These are phyloP conservation scores for Chaetomiaceae sp. DNA, from an alignment of 2,329 filamentous ascomycete genomes.

Conservation along the genomic window DNA sequence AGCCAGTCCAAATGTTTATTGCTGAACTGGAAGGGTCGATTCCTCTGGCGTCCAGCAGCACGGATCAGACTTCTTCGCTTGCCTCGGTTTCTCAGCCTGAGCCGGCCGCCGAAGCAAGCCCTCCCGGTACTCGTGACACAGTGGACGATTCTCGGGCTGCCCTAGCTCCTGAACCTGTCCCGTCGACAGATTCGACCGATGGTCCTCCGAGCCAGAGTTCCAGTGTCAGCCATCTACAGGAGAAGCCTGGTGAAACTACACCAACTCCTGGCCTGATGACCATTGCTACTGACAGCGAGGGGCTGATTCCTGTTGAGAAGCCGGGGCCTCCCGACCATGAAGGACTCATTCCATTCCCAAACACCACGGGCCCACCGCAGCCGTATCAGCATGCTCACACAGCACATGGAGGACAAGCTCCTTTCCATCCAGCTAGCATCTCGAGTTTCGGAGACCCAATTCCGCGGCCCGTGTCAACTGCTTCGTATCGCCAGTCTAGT, in stretches of 20 bases:
- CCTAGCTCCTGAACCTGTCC: too few species aligned
- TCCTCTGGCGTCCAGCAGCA: not conserved
- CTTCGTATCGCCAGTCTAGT: not conserved
- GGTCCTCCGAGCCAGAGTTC: not conserved
- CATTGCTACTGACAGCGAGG: slow-evolving; percentile 1
- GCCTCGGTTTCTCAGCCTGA: too few species aligned
- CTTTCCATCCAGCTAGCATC: not conserved
- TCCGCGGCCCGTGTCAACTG: not conserved
- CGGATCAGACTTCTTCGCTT: not conserved
- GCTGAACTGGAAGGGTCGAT: slow-evolving; percentile 10
- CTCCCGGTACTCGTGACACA: too few species aligned
- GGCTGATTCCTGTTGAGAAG: slow-evolving; percentile 15
- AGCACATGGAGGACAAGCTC: not conserved
- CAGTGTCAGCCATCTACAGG: not conserved
- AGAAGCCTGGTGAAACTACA: too few species aligned
- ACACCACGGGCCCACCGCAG: not conserved
- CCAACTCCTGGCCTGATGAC: not conserved
- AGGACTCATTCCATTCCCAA: slow-evolving; percentile 9
- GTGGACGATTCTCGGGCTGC: too few species aligned
- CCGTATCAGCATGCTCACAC: not conserved
- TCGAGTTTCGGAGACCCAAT: not conserved
- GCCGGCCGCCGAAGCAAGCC: too few species aligned
- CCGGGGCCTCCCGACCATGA: slow-evolving; percentile 13
- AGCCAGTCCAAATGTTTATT: slow-evolving; percentile 2
- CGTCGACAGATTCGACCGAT: too few species aligned